phyloP scores from a whole-genome alignment of 2,329 filamentous ascomycete genomes.

The Aspergillus costaricaensis region DNA sequence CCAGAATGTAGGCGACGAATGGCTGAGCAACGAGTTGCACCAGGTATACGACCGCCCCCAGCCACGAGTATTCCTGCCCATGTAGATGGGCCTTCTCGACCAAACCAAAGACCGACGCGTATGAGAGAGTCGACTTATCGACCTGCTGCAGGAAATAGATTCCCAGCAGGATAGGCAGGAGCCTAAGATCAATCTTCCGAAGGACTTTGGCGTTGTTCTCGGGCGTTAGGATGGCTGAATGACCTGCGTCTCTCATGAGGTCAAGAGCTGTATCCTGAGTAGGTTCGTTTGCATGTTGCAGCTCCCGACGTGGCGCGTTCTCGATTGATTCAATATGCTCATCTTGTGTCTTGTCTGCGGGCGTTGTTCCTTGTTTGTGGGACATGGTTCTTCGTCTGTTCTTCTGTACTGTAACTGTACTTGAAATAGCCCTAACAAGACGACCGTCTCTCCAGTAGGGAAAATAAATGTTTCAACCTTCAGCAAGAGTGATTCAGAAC shows the following conservation, averaged over 20 bases:
- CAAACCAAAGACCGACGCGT: conserved; percentile 65
- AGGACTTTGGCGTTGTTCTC: conserved; percentile 57
- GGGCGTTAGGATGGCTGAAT: conserved; percentile 52
- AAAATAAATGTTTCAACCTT: not conserved
- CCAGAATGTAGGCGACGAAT: conserved; percentile 55
- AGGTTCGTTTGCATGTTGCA: not conserved
- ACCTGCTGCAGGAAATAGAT: conserved; percentile 66
- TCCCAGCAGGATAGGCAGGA: conserved; percentile 58
- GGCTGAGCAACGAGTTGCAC: conserved; percentile 58
- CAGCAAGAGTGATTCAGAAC: not conserved
- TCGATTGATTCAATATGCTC: conserved; percentile 33
- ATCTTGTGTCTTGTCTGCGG: conserved; percentile 23
- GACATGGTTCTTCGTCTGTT: conserved; percentile 22
- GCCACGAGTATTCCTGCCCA: conserved; percentile 58
- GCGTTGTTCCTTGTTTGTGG: conserved; percentile 16
- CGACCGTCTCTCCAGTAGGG: not conserved
- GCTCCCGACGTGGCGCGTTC: conserved; percentile 3
- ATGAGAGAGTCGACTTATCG: conserved; percentile 63
- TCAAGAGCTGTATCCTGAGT: conserved; percentile 53
- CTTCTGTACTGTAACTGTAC: not conserved
- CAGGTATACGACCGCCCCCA: conserved; percentile 56
- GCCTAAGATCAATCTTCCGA: conserved; percentile 53
- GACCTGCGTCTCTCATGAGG: conserved; percentile 50
- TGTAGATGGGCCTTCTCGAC: conserved; percentile 59
- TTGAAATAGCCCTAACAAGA: not conserved